phyloP scores from a whole-genome alignment of 2,329 filamentous ascomycete genomes.

The Dactylellina drechsleri region DNA sequence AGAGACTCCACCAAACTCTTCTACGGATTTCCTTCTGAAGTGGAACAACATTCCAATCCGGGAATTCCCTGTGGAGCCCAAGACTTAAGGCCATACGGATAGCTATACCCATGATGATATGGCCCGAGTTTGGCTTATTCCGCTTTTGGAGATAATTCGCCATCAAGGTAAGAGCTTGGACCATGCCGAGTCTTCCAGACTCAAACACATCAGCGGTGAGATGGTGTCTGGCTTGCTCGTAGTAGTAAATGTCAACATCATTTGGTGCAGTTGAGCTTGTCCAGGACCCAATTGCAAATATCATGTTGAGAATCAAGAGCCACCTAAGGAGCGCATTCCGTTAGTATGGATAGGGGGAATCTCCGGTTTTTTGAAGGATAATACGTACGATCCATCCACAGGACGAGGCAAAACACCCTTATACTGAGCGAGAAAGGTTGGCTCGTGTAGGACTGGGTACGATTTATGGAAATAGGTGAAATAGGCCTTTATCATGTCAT shows the following conservation, averaged over 20 bases:
- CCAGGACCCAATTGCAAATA: slow-evolving; percentile 62
- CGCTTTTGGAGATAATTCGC: slow-evolving; percentile 67
- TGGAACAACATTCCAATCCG: slow-evolving; percentile 59
- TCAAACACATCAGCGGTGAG: slow-evolving; percentile 56
- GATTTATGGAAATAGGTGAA: slow-evolving; percentile 64
- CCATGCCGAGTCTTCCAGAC: slow-evolving; percentile 59
- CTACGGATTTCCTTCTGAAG: slow-evolving; percentile 62
- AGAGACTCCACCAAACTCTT: slow-evolving; percentile 62
- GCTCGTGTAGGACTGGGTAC: slow-evolving; percentile 65
- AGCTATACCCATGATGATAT: slow-evolving; percentile 67
- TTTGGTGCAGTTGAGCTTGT: slow-evolving; percentile 58
- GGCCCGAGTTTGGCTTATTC: slow-evolving; percentile 67
- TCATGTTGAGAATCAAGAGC: slow-evolving; percentile 61
- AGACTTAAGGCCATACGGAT: slow-evolving; percentile 66
- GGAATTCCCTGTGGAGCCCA: slow-evolving; percentile 66
- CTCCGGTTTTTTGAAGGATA: neutral
- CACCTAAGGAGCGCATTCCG: slow-evolving; percentile 58
- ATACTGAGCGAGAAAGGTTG: slow-evolving; percentile 63
- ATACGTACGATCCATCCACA: slow-evolving; percentile 53
- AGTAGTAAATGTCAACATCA: slow-evolving; percentile 53
- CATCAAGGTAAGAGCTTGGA: slow-evolving; percentile 60
- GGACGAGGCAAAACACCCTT: slow-evolving; percentile 59
- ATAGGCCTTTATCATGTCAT: slow-evolving; percentile 62
- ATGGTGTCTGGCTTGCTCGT: slow-evolving; percentile 49
- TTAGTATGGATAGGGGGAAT: slow-evolving; percentile 1